phyloP scores from a whole-genome alignment of 768 basidiomycete genomes.

The Mycena maculata region DNA sequence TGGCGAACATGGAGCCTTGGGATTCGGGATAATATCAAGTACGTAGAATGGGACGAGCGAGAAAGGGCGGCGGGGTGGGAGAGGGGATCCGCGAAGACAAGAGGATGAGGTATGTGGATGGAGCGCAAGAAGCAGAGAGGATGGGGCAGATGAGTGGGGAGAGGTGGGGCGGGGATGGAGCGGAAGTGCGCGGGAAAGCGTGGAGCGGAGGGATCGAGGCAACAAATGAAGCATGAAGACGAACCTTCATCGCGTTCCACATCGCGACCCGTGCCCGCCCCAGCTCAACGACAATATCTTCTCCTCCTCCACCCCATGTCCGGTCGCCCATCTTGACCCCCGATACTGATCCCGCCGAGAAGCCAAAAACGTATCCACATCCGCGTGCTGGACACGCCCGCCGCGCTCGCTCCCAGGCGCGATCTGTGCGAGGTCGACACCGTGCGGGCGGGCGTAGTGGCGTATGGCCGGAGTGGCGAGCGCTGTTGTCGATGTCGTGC shows the following conservation, averaged over 20 bases:
- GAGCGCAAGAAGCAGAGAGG: no score
- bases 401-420: slow-evolving; percentile 77
- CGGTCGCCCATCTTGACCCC: no score
- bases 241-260: slow-evolving; percentile 85
- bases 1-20: no score
- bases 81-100: no score
- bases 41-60: background rate
- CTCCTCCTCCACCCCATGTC: background rate
- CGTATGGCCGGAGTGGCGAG: slow-evolving; percentile 79
- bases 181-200: no score
- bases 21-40: no score
- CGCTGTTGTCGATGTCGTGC: no score
- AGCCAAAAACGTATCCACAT: slow-evolving; percentile 72
- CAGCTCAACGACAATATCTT: slow-evolving; percentile 76
- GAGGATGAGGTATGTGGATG: no score
- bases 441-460: slow-evolving; percentile 74
- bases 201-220: no score
- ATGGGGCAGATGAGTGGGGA: no score
- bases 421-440: slow-evolving; percentile 67
- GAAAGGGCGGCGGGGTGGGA: no score
- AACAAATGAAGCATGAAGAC: background rate
- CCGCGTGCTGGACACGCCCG: slow-evolving; percentile 79
- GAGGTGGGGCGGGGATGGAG: no score
- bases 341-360: background rate
- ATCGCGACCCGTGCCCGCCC: slow-evolving; percentile 83